These are phyloP conservation scores for Vigna mungo DNA, from an alignment of 306 rosid genomes.

Conservation along the genomic window DNA sequence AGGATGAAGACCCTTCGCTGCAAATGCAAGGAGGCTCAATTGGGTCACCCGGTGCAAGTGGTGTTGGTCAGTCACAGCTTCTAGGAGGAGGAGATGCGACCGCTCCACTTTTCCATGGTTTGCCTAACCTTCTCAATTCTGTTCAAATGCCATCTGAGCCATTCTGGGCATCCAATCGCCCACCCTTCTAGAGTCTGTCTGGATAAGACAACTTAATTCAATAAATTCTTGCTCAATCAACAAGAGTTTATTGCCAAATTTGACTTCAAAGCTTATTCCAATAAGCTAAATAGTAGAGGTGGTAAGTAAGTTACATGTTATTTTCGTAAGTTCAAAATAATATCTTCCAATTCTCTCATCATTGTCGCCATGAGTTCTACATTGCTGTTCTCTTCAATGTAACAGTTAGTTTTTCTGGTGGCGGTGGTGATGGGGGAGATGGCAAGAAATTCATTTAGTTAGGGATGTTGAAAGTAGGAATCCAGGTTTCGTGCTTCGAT, in stretches of 20 bases:
- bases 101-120: constrained; percentile 68
- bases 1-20: constrained; percentile 67
- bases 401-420: neutral
- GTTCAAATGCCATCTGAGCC: constrained; percentile 77
- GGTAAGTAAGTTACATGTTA: neutral
- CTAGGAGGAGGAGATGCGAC: constrained; percentile 41
- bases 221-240: neutral
- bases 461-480: constrained; percentile 34
- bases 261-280: neutral
- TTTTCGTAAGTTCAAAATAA: neutral
- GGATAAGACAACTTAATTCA: neutral
- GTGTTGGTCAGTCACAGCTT: constrained; percentile 46
- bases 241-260: neutral
- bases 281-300: neutral
- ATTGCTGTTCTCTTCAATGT: neutral
- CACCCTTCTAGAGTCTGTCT: constrained; percentile 54
- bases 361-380: neutral
- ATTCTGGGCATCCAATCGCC: constrained; percentile 69
- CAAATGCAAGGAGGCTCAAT: constrained; percentile 57
- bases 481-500: constrained; percentile 27
- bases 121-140: constrained; percentile 74
- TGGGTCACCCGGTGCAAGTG: constrained; percentile 58
- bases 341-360: neutral
- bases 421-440: neutral
- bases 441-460: constrained; percentile 24